Evolutionary conservation across 495 filamentous ascomycete genomes (phyloP), one percentile per base, ranked within the genome.

Genomic region (Xylaria castorea): DNA sequence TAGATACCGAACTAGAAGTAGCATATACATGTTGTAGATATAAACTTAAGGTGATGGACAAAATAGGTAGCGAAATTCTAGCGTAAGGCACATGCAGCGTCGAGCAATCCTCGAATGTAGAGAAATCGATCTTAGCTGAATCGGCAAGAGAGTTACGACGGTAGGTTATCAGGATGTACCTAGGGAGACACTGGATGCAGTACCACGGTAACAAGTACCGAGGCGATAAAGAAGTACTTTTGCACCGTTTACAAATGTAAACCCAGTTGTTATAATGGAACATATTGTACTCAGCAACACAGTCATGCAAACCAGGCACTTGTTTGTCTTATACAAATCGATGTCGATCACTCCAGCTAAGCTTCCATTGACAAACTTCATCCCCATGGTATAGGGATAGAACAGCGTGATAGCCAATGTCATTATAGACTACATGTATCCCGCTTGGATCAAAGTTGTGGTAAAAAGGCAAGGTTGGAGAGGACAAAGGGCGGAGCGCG

Each of bases 211-310:
- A 20, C 30, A 64, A n/a, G 32, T 61, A 40, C 34, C 8, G 22
- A 20, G 3, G 34, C 3, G 38, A 38, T 36, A 32, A 27, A 25
- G 60, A 9, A 25, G 20, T 40, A 62, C 60, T 48, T 27, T 44
- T 65, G 9, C 22, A 25, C 11, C 62, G 38, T 48, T 46, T 46
- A 25, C 30, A 66, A 44, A 34, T 40, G 30, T 22, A 66, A 53
- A n/a, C 64, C 46, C 46, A 53, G 44, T 66, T 27, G 46, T 40
- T 7, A 11, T 25, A 46, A 53, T 27, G 18, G 46, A 32, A 66
- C 64, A 66, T 40, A 32, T 67, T 38, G 42, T 65, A 50, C 64
- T 32, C 30, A 36, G 64, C 46, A 53, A 18, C 32, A 66, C 32
- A 22, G 18, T 38, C 44, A 66, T 66, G 64, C 64, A 66, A 34